Evolutionary conservation across 371 early-diverging fungal genomes (phyloP).

Genomic region (Capillidium rhysosporum): DNA sequence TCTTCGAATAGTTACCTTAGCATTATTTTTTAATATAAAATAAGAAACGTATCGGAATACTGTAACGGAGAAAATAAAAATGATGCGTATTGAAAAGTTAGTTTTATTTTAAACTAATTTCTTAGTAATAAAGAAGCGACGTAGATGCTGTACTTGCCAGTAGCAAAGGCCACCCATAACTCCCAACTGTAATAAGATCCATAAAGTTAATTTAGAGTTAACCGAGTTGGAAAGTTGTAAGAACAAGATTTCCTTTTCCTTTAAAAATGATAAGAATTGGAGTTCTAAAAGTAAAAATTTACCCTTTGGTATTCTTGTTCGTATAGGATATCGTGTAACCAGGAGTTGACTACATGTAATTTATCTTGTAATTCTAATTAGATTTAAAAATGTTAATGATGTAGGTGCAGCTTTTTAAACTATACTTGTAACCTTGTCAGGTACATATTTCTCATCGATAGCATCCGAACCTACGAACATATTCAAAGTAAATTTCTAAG

Average conservation of each 20-base stretch:
- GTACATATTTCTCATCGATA: conserved; percentile 6
- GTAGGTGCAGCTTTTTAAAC: background rate
- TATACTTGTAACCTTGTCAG: background rate
- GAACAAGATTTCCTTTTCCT: conserved; percentile 81
- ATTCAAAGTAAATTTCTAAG: conserved; percentile 3
- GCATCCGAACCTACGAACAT: conserved; percentile 6
- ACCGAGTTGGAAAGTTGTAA: conserved; percentile 61
- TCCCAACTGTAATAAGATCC: conserved; percentile 68
- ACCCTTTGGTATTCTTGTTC: conserved; percentile 82
- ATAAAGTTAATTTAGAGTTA: conserved; percentile 68
- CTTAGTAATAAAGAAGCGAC: conserved; percentile 81
- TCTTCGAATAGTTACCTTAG: too few species aligned
- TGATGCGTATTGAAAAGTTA: too few species aligned
- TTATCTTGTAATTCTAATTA: conserved; percentile 10
- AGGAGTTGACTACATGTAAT: conserved; percentile 60
- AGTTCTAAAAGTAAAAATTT: conserved; percentile 14
- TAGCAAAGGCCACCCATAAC: conserved; percentile 61
- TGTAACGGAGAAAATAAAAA: too few species aligned
- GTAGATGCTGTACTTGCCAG: conserved; percentile 85
- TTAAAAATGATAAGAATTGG: background rate
- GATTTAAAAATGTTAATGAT: too few species aligned
- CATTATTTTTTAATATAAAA: too few species aligned
- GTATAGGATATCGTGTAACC: conserved; percentile 58
- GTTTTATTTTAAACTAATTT: conserved; percentile 73
- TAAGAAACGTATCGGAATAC: too few species aligned